These are phyloP conservation scores for Papiliotrema flavescens DNA, from an alignment of 1,284 basidiomycete species.

Conservation along the genomic window DNA sequence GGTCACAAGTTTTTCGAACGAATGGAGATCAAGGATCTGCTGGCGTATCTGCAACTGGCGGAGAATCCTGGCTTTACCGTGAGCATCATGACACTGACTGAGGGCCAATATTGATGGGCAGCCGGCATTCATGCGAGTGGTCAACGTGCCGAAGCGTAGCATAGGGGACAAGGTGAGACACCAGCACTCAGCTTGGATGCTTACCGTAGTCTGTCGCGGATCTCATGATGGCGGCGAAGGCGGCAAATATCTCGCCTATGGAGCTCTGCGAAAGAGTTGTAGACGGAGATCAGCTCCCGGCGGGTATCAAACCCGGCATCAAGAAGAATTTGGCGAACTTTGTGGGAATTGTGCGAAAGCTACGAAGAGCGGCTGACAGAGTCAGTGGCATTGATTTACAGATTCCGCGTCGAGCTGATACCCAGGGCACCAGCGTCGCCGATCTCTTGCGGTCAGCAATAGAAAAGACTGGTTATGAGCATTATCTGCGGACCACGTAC, in stretches of 20 bases:
- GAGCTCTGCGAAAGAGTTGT: constrained; percentile 62
- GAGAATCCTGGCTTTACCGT: constrained; percentile 72
- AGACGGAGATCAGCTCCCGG: constrained; percentile 54
- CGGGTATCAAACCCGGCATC: constrained; percentile 64
- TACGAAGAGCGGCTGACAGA: constrained; percentile 59
- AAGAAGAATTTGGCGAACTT: constrained; percentile 63
- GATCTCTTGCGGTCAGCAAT: constrained; percentile 64
- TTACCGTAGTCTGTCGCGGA: constrained; percentile 58
- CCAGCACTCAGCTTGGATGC: neutral
- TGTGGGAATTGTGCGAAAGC: constrained; percentile 56
- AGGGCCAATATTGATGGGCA: constrained; percentile 4
- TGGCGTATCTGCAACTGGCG: constrained; percentile 81
- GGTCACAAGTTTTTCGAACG: constrained; percentile 87
- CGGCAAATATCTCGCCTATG: constrained; percentile 58
- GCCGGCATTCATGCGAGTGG: constrained; percentile 71
- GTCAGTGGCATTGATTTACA: constrained; percentile 45
- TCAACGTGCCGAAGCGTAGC: constrained; percentile 70
- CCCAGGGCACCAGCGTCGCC: constrained; percentile 60
- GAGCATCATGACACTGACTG: constrained; percentile 2
- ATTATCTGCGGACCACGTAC: constrained; percentile 66
- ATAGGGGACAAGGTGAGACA: constrained; percentile 74
- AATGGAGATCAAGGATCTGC: constrained; percentile 76
- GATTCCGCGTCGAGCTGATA: neutral
- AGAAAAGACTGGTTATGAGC: constrained; percentile 63
- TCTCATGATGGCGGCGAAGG: constrained; percentile 57